A percentile compares a stretch with the other conserved stretches of the same genome.
Evolutionary conservation across 2,329 filamentous ascomycete genomes (phyloP).

Genomic region (Corynespora cassiicola): DNA sequence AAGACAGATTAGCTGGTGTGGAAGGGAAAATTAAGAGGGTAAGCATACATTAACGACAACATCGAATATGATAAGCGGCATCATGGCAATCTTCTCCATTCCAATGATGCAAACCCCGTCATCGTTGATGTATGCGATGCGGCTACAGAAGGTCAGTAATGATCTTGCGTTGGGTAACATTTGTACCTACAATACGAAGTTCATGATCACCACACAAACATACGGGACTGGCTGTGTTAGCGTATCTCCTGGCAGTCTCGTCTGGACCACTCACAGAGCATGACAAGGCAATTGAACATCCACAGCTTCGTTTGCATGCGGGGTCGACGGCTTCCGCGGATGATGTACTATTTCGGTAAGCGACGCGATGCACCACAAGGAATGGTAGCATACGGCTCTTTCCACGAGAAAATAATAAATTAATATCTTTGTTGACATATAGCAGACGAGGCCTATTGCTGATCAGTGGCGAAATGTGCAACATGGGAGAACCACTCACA

Average conservation of each 20-base stretch:
- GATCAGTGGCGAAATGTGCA: conserved; percentile 6
- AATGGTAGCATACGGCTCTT: conserved; percentile 58
- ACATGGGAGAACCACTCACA: conserved; percentile 43
- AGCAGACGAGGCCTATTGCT: conserved; percentile 58
- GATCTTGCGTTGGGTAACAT: too few relatives aligned
- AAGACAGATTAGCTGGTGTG: conserved; percentile 4
- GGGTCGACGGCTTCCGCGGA: conserved; percentile 59
- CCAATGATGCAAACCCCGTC: conserved; percentile 67
- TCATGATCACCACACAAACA: conserved; percentile 59
- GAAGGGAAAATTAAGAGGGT: neutral
- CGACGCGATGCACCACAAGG: too few relatives aligned
- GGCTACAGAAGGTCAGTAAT: too few relatives aligned
- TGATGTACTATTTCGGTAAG: conserved; percentile 57
- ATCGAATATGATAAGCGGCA: conserved; percentile 68
- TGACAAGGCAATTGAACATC: conserved; percentile 66
- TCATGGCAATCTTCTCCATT: conserved; percentile 64
- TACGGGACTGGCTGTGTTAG: conserved; percentile 34
- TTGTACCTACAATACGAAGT: conserved; percentile 66
- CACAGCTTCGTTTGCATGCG: conserved; percentile 66
- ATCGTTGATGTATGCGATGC: conserved; percentile 61
- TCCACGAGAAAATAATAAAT: conserved; percentile 72
- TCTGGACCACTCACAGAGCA: conserved; percentile 51
- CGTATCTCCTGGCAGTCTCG: neutral
- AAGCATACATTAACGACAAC: conserved; percentile 61
- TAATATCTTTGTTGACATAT: conserved; percentile 69